Conservation (phyloP, 129 eudicot species). For the Chrysanthemum makinoi region DNA sequence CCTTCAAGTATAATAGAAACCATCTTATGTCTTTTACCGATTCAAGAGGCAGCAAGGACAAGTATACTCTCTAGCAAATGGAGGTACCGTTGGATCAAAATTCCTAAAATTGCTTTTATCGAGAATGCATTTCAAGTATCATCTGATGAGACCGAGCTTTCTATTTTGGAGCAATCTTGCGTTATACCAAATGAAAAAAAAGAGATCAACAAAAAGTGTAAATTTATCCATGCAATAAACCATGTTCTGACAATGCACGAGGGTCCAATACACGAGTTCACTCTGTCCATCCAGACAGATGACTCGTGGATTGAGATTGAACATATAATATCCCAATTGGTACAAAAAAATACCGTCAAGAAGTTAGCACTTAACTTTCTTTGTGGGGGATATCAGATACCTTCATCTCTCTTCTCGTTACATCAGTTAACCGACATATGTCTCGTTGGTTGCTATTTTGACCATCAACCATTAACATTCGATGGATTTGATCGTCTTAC, state of each 20-base stretch:
- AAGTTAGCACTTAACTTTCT: neutral
- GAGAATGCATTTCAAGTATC: slow-evolving; percentile 6
- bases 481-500: neutral
- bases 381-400: neutral
- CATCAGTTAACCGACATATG: neutral
- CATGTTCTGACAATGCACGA: slow-evolving; percentile 6
- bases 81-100: slow-evolving; percentile 13
- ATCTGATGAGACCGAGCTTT: neutral
- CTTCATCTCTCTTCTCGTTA: neutral
- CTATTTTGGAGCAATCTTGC: neutral
- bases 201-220: neutral
- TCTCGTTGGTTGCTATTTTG: neutral
- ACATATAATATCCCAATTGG: neutral
- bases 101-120: slow-evolving; percentile 1
- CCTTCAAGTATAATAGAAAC: neutral
- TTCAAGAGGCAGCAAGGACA: slow-evolving; percentile 3
- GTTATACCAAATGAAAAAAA: neutral
- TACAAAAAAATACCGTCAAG: slow-evolving; percentile 4
- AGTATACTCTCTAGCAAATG: neutral
- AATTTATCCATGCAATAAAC: neutral
- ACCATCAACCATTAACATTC: neutral
- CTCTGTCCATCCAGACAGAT: neutral
- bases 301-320: neutral
- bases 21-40: neutral
- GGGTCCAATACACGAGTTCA: slow-evolving; percentile 10